phyloP scores from a whole-genome alignment of 805 yeast genomes.

The Candida odintsovae region DNA sequence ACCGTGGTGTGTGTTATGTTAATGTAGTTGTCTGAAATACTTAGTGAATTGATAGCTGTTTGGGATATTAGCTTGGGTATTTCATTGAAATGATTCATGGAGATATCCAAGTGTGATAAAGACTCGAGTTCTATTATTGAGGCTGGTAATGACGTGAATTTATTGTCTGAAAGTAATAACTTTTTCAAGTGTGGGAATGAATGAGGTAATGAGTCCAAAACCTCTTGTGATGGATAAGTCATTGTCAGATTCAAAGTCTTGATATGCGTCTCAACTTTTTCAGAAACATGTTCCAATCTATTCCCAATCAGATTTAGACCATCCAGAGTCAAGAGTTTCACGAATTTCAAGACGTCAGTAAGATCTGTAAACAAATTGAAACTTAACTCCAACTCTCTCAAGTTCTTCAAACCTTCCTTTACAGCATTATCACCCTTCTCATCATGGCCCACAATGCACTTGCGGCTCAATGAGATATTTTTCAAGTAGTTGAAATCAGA shows the following conservation, averaged over 20 bases:
- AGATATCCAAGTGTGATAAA: constrained; percentile 27
- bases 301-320: constrained; percentile 52
- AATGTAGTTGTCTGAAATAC: constrained; percentile 9
- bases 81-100: constrained; percentile 35
- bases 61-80: constrained; percentile 23
- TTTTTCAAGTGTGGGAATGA: constrained; percentile 33
- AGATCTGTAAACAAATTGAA: constrained; percentile 47
- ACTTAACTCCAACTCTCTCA: constrained; percentile 52
- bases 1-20: neutral
- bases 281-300: constrained; percentile 24
- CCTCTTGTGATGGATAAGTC: constrained; percentile 5
- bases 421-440: constrained; percentile 7
- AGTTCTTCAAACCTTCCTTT: constrained; percentile 19
- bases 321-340: constrained; percentile 30
- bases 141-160: constrained; percentile 10
- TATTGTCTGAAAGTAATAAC: constrained; percentile 25
- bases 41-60: neutral
- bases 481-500: constrained; percentile 38
- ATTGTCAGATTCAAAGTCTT: constrained; percentile 23
- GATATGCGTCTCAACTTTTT: neutral
- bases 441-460: constrained; percentile 26
- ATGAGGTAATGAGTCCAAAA: constrained; percentile 10
- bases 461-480: constrained; percentile 45
- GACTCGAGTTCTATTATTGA: neutral
- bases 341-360: constrained; percentile 31